Evolutionary conservation across 1,139 yeast genomes (phyloP).

Genomic region (Hansenula sp.): DNA sequence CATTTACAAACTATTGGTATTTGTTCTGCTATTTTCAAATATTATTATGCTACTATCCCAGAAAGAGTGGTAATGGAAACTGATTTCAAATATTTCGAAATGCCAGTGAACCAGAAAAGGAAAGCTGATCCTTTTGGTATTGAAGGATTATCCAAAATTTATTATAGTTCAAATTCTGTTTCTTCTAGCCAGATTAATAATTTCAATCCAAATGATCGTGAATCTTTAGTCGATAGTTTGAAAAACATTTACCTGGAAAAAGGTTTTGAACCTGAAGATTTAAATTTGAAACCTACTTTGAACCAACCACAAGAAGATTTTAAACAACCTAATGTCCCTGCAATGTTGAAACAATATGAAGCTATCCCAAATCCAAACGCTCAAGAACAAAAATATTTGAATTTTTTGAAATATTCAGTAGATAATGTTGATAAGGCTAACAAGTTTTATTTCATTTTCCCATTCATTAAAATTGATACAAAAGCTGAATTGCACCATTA

Average conservation of each 20-base stretch:
- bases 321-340: slow-evolving; percentile 14
- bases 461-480: slow-evolving; percentile 40
- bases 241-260: not conserved
- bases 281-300: not conserved
- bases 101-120: slow-evolving; percentile 19
- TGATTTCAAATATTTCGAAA: slow-evolving; percentile 20
- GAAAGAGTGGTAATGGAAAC: slow-evolving; percentile 23
- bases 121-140: slow-evolving; percentile 16
- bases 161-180: slow-evolving; percentile 6
- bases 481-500: slow-evolving; percentile 44
- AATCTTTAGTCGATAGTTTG: not conserved
- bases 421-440: slow-evolving; percentile 14
- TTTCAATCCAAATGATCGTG: slow-evolving; percentile 4
- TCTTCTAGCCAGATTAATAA: not conserved
- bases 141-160: slow-evolving; percentile 15
- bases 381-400: slow-evolving; percentile 16
- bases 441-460: slow-evolving; percentile 39
- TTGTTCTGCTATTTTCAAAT: slow-evolving; percentile 24
- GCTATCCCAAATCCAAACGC: slow-evolving; percentile 10
- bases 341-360: slow-evolving; percentile 10
- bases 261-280: slow-evolving; percentile 1
- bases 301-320: slow-evolving; percentile 9
- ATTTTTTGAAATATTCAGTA: slow-evolving; percentile 21
- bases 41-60: slow-evolving; percentile 22
- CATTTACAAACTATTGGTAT: slow-evolving; percentile 23